A percentile compares a stretch with the other conserved stretches of the same genome.
Conservation (phyloP, 306 rosid genomes). For the Trichosanthes truncata region DNA sequence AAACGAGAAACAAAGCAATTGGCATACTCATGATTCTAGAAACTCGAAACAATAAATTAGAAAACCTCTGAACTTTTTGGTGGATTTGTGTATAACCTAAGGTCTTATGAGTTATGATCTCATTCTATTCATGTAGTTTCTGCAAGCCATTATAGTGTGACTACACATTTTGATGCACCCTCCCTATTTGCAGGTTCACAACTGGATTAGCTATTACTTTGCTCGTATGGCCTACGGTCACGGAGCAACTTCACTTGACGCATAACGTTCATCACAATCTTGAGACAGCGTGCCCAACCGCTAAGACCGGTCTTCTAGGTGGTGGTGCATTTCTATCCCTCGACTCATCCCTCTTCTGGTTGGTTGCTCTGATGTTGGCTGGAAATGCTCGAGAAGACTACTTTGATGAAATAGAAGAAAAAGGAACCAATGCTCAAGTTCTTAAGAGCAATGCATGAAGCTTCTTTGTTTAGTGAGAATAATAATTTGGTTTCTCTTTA, state of each 20-base stretch:
- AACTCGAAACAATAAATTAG: not conserved
- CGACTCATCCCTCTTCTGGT: conserved; percentile 70
- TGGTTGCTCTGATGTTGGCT: conserved; percentile 80
- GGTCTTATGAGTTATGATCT: not conserved
- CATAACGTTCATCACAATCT: conserved; percentile 25
- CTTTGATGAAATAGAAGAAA: conserved; percentile 35
- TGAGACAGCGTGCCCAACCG: conserved; percentile 40
- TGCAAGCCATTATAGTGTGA: not conserved
- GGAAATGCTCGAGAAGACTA: conserved; percentile 72
- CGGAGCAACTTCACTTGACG: conserved; percentile 38
- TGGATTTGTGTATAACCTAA: not conserved
- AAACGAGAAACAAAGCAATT: not conserved
- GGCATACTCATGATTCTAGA: not conserved
- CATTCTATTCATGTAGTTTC: not conserved
- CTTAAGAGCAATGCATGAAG: not conserved
- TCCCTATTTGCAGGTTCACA: conserved; percentile 34
- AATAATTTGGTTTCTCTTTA: not conserved
- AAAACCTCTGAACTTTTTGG: not conserved
- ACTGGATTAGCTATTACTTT: conserved; percentile 41
- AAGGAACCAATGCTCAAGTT: not conserved
- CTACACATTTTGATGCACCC: not conserved
- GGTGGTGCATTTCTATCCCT: conserved; percentile 90
- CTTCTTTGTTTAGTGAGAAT: not conserved
- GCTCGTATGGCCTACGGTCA: conserved; percentile 50
- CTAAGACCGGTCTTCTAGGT: conserved; percentile 81